Evolutionary conservation across 2,329 filamentous ascomycete genomes (phyloP).

Genomic region (Sporothrix pallida): DNA sequence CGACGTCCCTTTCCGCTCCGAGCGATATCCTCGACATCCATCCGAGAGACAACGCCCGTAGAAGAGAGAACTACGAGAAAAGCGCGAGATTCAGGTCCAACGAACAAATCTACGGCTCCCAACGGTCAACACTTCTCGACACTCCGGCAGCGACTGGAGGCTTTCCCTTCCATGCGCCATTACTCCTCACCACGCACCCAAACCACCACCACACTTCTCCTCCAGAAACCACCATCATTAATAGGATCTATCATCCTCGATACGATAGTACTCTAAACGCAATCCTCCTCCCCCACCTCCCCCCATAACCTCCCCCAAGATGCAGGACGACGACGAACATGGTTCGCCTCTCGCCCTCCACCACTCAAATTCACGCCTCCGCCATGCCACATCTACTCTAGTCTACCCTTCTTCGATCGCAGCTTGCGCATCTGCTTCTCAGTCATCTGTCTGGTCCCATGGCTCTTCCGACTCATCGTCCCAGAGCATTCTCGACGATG

Average conservation of each 20-base stretch:
- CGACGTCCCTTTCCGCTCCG: slow-evolving; percentile 38
- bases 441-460: slow-evolving; percentile 79
- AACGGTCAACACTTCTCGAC: slow-evolving; percentile 35
- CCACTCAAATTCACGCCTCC: slow-evolving; percentile 42
- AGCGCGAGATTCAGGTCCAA: slow-evolving; percentile 36
- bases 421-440: slow-evolving; percentile 76
- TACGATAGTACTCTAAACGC: not conserved
- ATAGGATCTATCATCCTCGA: not conserved
- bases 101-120: slow-evolving; percentile 37
- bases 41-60: slow-evolving; percentile 9
- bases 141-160: slow-evolving; percentile 40
- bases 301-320: slow-evolving; percentile 53
- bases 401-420: slow-evolving; percentile 71
- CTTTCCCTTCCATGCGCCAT: slow-evolving; percentile 28
- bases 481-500: slow-evolving; percentile 30
- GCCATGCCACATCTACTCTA: slow-evolving; percentile 51
- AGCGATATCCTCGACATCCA: slow-evolving; percentile 39
- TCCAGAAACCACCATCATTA: slow-evolving; percentile 28
- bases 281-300: not conserved
- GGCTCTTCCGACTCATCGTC: slow-evolving; percentile 46
- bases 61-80: slow-evolving; percentile 35
- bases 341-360: slow-evolving; percentile 57
- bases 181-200: slow-evolving; percentile 41
- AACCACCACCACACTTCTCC: not conserved
- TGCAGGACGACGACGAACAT: slow-evolving; percentile 61